phyloP scores from a whole-genome alignment of 129 eudicot species.

The Flaveria ramosissima region DNA sequence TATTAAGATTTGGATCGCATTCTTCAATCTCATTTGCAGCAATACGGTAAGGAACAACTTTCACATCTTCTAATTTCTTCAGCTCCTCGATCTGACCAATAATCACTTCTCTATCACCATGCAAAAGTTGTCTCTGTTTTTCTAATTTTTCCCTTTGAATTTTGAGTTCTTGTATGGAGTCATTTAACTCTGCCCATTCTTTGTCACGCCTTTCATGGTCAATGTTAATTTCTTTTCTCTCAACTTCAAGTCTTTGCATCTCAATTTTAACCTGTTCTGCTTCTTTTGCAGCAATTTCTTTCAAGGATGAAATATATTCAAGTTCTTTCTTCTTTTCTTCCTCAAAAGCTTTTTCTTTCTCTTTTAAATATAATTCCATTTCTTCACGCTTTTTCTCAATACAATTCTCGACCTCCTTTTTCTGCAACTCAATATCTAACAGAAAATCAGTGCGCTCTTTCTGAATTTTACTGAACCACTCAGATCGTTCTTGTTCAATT shows the following conservation, averaged over 20 bases:
- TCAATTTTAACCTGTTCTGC: slow-evolving; percentile 65
- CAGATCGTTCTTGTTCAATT: slow-evolving; percentile 72
- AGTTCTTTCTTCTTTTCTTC: slow-evolving; percentile 86
- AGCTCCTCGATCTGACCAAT: slow-evolving; percentile 68
- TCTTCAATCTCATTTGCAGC: slow-evolving; percentile 44
- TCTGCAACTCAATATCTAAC: slow-evolving; percentile 70
- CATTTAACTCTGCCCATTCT: slow-evolving; percentile 84
- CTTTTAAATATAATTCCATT: slow-evolving; percentile 66
- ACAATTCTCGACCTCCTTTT: slow-evolving; percentile 66
- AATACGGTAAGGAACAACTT: slow-evolving; percentile 54
- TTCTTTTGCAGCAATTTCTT: slow-evolving; percentile 70
- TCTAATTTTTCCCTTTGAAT: slow-evolving; percentile 81
- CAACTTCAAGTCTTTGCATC: slow-evolving; percentile 61
- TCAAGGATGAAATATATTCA: slow-evolving; percentile 53
- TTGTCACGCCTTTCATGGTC: slow-evolving; percentile 84
- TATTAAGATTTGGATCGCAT: slow-evolving; percentile 30
- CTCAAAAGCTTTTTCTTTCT: slow-evolving; percentile 66
- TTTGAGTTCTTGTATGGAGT: slow-evolving; percentile 75
- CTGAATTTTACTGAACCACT: slow-evolving; percentile 74
- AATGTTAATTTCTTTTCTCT: slow-evolving; percentile 68
- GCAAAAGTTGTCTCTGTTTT: slow-evolving; percentile 81
- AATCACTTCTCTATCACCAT: slow-evolving; percentile 67
- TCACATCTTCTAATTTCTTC: slow-evolving; percentile 69
- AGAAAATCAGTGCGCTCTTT: slow-evolving; percentile 70
- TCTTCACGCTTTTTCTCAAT: slow-evolving; percentile 87